Evolutionary conservation across 31 red algal species (phyloP).

Genomic region (Asparagopsis taxiformis): DNA sequence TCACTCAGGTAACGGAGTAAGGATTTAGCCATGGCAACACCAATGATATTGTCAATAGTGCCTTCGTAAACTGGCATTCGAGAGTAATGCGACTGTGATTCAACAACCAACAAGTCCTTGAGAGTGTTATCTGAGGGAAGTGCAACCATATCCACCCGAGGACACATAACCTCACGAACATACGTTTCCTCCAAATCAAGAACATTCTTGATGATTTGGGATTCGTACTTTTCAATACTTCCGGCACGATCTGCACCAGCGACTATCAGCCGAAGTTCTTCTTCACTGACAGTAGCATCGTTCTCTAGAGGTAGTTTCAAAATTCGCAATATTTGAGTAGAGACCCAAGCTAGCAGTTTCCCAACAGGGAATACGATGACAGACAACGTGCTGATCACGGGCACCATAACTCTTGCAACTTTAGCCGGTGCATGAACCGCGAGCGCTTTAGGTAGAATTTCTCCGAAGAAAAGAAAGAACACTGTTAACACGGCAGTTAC

Average conservation of each 20-base stretch:
- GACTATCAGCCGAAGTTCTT: constrained; percentile 89
- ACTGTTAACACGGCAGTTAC: constrained; percentile 89
- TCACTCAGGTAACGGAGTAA: constrained; percentile 72
- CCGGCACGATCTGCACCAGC: constrained; percentile 92
- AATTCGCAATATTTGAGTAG: constrained; percentile 64
- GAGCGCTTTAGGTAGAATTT: constrained; percentile 96
- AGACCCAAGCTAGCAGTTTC: constrained; percentile 69
- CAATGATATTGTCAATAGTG: constrained; percentile 95
- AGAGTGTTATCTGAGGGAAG: constrained; percentile 60
- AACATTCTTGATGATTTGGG: constrained; percentile 92
- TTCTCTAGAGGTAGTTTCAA: constrained; percentile 76
- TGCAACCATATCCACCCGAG: constrained; percentile 92
- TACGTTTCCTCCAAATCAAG: constrained; percentile 93
- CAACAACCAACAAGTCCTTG: constrained; percentile 59
- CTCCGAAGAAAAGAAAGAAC: constrained; percentile 97
- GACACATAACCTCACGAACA: constrained; percentile 94
- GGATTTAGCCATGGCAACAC: constrained; percentile 80
- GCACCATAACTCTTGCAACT: constrained; percentile 87
- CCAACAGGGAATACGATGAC: constrained; percentile 96
- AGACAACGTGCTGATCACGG: constrained; percentile 73
- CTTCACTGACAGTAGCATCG: constrained; percentile 80
- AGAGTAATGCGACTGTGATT: constrained; percentile 85
- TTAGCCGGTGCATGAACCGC: constrained; percentile 94
- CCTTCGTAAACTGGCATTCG: constrained; percentile 84
- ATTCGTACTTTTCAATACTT: constrained; percentile 94